A percentile compares a stretch with the other conserved stretches of the same genome.
Evolutionary conservation across 2,329 filamentous ascomycete species (phyloP).

Genomic region (Aspergillus latus): DNA sequence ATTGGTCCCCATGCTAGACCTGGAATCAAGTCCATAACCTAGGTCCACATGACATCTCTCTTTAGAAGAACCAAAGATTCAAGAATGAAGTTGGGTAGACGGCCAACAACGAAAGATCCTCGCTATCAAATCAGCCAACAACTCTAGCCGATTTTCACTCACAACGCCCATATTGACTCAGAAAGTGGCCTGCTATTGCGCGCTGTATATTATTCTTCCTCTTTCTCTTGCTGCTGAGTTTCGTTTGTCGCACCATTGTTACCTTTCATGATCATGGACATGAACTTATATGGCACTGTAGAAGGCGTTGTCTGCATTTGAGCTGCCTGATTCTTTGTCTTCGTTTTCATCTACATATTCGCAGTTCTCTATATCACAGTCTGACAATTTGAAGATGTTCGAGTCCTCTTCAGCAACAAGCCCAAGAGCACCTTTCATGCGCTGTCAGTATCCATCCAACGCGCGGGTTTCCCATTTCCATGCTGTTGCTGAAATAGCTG

Average conservation of each 20-base stretch:
- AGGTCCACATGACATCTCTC: too few relatives aligned
- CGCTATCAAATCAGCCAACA: not conserved
- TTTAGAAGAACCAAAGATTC: too few relatives aligned
- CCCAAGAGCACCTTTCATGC: not conserved
- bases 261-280: too few relatives aligned
- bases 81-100: not conserved
- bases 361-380: too few relatives aligned
- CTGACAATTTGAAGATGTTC: not conserved
- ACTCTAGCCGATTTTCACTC: not conserved
- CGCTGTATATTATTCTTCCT: slow-evolving; percentile 2
- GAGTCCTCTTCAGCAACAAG: not conserved
- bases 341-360: not conserved
- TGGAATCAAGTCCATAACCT: too few relatives aligned
- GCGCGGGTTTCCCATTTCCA: not conserved
- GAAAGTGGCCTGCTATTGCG: not conserved
- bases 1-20: too few relatives aligned
- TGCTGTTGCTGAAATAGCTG: not conserved
- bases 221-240: too few relatives aligned
- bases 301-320: too few relatives aligned
- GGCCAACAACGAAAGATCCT: not conserved
- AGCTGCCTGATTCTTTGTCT: not conserved
- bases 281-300: too few relatives aligned
- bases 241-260: too few relatives aligned
- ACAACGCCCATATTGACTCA: not conserved
- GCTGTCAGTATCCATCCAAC: not conserved